Evolutionary conservation across 129 eudicot species (phyloP).

Genomic region (Pulicaria dysenterica): DNA sequence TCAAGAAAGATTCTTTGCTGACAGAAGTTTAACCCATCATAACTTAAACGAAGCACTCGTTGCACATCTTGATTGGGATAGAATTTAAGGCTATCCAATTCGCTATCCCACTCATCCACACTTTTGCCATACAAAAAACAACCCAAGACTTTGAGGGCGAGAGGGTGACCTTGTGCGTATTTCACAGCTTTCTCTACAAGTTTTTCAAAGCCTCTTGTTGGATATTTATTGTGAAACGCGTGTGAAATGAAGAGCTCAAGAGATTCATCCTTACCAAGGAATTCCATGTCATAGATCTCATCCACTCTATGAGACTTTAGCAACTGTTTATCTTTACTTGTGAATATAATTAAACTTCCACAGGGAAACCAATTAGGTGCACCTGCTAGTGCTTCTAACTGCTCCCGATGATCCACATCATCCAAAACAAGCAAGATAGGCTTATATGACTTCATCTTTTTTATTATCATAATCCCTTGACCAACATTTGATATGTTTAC

Average conservation of each 20-base stretch:
- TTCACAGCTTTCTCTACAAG: background rate
- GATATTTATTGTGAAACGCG: background rate
- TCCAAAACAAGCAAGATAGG: no score
- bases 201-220: background rate
- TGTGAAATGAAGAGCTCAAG: background rate
- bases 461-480: no score
- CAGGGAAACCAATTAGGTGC: background rate
- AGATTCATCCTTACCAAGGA: background rate
- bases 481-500: no score
- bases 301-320: background rate
- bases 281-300: background rate
- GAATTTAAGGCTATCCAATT: constrained; percentile 3
- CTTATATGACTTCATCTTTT: no score
- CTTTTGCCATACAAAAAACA: background rate
- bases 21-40: constrained; percentile 19
- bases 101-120: background rate
- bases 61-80: background rate
- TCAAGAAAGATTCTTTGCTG: constrained; percentile 32
- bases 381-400: background rate
- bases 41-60: constrained; percentile 4
- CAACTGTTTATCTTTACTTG: constrained; percentile 16
- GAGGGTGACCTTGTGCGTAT: background rate
- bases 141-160: background rate
- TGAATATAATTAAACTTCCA: constrained; percentile 7
- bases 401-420: no score